phyloP scores from a whole-genome alignment of 1,139 yeast genomes.

The Yamadazyma spencermartinsiae region DNA sequence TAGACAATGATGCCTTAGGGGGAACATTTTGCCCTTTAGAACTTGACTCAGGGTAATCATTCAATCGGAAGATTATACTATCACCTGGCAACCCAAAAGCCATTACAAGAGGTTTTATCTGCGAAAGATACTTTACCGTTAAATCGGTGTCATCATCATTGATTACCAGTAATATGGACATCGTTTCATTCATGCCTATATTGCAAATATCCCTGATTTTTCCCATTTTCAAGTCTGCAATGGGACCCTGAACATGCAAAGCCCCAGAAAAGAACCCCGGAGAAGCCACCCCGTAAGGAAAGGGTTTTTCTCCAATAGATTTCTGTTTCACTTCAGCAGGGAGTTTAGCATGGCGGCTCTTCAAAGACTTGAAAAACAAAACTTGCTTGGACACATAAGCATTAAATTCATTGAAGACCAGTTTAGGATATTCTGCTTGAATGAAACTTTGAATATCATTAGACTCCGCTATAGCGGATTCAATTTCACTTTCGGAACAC shows the following conservation, averaged over 20 bases:
- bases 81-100: constrained; percentile 12
- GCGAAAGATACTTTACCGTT: constrained; percentile 26
- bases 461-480: constrained; percentile 28
- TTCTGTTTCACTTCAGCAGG: constrained; percentile 5
- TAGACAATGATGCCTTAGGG: no score
- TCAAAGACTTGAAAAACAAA: constrained; percentile 5
- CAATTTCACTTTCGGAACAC: constrained; percentile 24
- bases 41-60: background rate
- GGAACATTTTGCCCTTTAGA: no score
- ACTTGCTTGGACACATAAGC: constrained; percentile 3
- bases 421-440: constrained; percentile 18
- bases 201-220: constrained; percentile 20
- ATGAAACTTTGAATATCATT: constrained; percentile 18
- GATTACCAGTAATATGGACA: constrained; percentile 23
- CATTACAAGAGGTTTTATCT: constrained; percentile 35
- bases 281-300: background rate
- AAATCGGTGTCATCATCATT: constrained; percentile 14
- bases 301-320: background rate
- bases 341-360: background rate
- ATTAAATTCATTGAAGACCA: background rate
- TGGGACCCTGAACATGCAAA: constrained; percentile 13
- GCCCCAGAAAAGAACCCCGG: no score
- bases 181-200: constrained; percentile 16
- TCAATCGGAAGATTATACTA: background rate
- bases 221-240: constrained; percentile 13